Conservation (phyloP, 169 alveolate genomes). For the Plasmodium coatneyi region DNA sequence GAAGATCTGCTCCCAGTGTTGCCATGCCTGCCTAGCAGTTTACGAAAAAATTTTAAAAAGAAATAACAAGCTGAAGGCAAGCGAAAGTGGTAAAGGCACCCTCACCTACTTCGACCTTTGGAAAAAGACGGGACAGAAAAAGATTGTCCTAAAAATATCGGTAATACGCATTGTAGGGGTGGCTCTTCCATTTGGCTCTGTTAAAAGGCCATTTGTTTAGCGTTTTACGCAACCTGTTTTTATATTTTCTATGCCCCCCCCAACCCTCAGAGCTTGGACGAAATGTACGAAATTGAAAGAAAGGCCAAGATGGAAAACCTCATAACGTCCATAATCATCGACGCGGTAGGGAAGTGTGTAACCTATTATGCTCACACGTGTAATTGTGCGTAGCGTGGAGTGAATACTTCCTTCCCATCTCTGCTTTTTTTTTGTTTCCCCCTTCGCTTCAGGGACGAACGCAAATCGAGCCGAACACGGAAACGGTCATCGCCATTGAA, state of each 20-base stretch:
- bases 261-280: conserved; percentile 80
- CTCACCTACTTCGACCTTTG: conserved; percentile 70
- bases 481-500: conserved; percentile 94
- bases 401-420: background rate
- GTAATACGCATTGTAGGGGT: background rate
- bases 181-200: background rate
- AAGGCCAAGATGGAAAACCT: conserved; percentile 82
- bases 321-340: conserved; percentile 85
- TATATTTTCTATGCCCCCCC: background rate
- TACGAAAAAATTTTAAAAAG: conserved; percentile 70
- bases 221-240: background rate
- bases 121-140: conserved; percentile 83
- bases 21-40: conserved; percentile 88
- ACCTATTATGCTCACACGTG: background rate
- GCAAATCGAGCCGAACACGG: conserved; percentile 91
- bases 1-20: conserved; percentile 94
- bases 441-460: conserved; percentile 88
- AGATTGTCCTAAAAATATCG: conserved; percentile 84
- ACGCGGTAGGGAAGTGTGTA: conserved; percentile 78
- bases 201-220: background rate
- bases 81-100: background rate
- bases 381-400: background rate
- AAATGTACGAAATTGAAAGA: conserved; percentile 82
- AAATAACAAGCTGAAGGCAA: conserved; percentile 18
- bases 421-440: background rate